Percentiles rank a stretch among this genome's conserved stretches.
These are phyloP conservation scores for Mariannaea elegans DNA, from an alignment of 2,329 filamentous ascomycete species.

Conservation along the genomic window DNA sequence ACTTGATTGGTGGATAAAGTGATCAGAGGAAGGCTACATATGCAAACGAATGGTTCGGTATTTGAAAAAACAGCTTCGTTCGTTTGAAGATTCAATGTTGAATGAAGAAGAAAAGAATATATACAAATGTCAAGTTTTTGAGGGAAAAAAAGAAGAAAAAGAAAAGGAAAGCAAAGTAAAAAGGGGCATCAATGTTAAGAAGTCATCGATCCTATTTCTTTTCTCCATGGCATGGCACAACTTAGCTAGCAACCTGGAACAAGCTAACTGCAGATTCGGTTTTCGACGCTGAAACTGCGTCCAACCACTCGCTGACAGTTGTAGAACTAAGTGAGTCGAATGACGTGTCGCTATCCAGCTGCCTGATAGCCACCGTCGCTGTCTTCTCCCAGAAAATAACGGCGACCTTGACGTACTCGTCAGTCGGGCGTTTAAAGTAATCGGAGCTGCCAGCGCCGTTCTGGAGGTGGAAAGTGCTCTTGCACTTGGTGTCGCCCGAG, in stretches of 20 bases:
- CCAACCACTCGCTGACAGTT: slow-evolving; percentile 49
- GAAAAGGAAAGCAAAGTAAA: background rate
- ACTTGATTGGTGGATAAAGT: background rate
- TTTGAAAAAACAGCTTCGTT: background rate
- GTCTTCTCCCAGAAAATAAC: slow-evolving; percentile 66
- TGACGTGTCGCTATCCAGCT: slow-evolving; percentile 53
- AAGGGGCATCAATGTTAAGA: too few species aligned
- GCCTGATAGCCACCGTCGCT: slow-evolving; percentile 64
- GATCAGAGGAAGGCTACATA: too few species aligned
- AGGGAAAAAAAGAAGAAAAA: slow-evolving; percentile 2
- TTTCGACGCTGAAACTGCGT: slow-evolving; percentile 16
- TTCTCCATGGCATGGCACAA: background rate
- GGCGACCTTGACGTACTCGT: slow-evolving; percentile 68
- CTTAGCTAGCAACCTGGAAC: slow-evolving; percentile 29
- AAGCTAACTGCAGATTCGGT: slow-evolving; percentile 32
- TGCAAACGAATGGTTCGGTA: background rate
- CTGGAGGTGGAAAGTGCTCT: slow-evolving; percentile 74
- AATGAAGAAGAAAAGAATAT: slow-evolving; percentile 8
- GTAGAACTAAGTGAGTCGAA: slow-evolving; percentile 51
- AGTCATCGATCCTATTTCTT: background rate
- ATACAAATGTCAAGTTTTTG: slow-evolving; percentile 1
- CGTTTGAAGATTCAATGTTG: background rate
- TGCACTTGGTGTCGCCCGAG: slow-evolving; percentile 70
- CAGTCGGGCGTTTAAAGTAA: slow-evolving; percentile 74
- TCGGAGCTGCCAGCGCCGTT: slow-evolving; percentile 72